These are phyloP conservation scores for Amanita thiersii DNA, from an alignment of 768 basidiomycete genomes.

Conservation along the genomic window DNA sequence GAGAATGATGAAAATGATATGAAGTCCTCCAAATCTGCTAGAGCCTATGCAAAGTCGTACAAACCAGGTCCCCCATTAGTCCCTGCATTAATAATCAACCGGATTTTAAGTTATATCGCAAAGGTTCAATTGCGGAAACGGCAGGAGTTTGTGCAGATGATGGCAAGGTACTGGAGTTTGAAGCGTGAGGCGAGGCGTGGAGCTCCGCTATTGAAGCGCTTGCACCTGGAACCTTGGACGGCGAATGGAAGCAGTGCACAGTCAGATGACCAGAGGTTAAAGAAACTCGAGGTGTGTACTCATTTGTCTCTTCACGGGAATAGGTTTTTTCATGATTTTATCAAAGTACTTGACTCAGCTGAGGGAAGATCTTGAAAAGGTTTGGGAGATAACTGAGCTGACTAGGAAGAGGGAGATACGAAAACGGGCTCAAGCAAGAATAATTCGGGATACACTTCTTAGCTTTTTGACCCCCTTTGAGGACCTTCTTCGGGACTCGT, in stretches of 20 bases:
- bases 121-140: conserved; percentile 71
- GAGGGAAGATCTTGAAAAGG: conserved; percentile 66
- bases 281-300: conserved; percentile 69
- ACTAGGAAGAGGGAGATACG: conserved; percentile 73
- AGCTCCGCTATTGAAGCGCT: conserved; percentile 84
- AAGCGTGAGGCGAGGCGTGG: conserved; percentile 91
- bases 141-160: conserved; percentile 60
- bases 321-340: background rate
- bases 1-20: conserved; percentile 28
- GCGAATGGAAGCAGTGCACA: conserved; percentile 57
- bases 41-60: conserved; percentile 89
- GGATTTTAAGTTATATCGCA: conserved; percentile 66
- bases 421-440: conserved; percentile 63
- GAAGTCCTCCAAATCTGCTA: conserved; percentile 66
- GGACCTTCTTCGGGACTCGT: conserved; percentile 46
- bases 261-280: conserved; percentile 74
- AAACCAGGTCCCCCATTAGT: conserved; percentile 90
- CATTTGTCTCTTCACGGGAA: background rate
- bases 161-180: conserved; percentile 95
- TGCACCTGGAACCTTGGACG: conserved; percentile 98
- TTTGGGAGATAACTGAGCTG: conserved; percentile 58
- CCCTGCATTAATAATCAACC: conserved; percentile 75
- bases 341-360: conserved; percentile 50
- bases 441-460: conserved; percentile 60
- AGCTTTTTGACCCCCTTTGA: conserved; percentile 62